These are phyloP conservation scores for Beta lomatogona DNA, from an alignment of 179 eudicot genomes.

Conservation along the genomic window DNA sequence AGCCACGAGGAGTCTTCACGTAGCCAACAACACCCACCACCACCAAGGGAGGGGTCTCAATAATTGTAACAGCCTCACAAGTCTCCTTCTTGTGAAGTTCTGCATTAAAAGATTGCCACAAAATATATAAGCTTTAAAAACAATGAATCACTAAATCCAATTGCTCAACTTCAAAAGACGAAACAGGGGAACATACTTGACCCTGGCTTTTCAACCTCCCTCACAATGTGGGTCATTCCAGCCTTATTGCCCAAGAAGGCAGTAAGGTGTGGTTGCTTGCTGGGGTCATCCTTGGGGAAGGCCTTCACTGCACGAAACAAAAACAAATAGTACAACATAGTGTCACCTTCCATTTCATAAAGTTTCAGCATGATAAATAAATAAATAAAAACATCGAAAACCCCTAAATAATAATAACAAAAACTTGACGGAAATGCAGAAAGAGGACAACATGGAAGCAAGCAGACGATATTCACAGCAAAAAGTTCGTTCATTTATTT, in stretches of 20 bases:
- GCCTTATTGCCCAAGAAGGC: conserved; percentile 94
- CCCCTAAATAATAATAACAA: not conserved
- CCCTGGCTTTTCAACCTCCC: conserved; percentile 94
- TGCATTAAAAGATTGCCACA: conserved; percentile 10
- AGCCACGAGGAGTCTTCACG: conserved; percentile 75
- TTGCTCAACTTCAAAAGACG: not conserved
- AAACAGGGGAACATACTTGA: conserved; percentile 51
- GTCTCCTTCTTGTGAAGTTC: conserved; percentile 89
- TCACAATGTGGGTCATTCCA: conserved; percentile 93
- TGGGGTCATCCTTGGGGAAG: conserved; percentile 82
- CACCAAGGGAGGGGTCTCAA: conserved; percentile 82
- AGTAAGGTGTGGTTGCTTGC: conserved; percentile 66
- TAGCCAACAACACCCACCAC: conserved; percentile 81
- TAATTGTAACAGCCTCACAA: conserved; percentile 78
- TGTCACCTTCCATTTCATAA: too few relatives aligned
- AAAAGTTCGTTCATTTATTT: too few relatives aligned
- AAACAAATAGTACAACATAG: not conserved
- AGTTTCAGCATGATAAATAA: not conserved
- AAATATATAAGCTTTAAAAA: too few relatives aligned
- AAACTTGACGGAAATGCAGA: not conserved
- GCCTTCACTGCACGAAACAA: conserved; percentile 59
- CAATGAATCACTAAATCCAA: not conserved
- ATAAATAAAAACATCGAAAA: not conserved
- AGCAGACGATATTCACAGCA: not conserved
- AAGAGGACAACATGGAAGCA: not conserved